Evolutionary conservation across 257 asterid genomes (phyloP).

Genomic region (Jacaranda copaia): DNA sequence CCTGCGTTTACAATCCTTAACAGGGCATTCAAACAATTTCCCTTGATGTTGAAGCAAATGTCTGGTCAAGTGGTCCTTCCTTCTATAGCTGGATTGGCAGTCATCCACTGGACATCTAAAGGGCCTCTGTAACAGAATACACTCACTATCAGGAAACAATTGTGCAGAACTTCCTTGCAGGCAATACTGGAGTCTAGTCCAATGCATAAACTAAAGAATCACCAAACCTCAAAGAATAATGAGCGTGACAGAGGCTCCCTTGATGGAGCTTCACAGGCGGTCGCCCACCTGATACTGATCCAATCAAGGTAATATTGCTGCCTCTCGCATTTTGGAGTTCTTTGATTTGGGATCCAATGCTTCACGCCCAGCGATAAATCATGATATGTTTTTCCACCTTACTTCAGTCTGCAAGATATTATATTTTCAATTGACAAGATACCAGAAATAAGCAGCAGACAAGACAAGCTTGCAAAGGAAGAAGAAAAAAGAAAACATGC

Average conservation of each 20-base stretch:
- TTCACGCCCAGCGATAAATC: constrained; percentile 71
- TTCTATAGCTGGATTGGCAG: constrained; percentile 78
- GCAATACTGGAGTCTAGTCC: not conserved
- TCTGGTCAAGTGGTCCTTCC: constrained; percentile 83
- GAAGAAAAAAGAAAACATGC: not conserved
- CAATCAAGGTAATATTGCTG: constrained; percentile 67
- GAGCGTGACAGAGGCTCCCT: constrained; percentile 96
- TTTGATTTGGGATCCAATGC: constrained; percentile 96
- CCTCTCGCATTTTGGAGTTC: constrained; percentile 99
- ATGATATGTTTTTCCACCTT: constrained; percentile 33
- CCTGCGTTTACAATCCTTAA: constrained; percentile 54
- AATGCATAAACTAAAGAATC: constrained; percentile 24
- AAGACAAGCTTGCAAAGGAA: not conserved
- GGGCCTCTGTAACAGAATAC: constrained; percentile 65
- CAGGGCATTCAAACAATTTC: constrained; percentile 69
- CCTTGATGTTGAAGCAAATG: constrained; percentile 90
- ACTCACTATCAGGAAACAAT: constrained; percentile 18
- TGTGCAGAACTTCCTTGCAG: not conserved
- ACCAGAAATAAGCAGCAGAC: constrained; percentile 3
- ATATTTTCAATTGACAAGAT: constrained; percentile 26
- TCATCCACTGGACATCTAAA: constrained; percentile 78
- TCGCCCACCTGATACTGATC: constrained; percentile 99
- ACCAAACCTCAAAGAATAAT: constrained; percentile 58
- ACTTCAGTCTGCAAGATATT: constrained; percentile 55
- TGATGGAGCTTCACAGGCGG: constrained; percentile 99